Conservation (phyloP, 2,329 filamentous ascomycete genomes). For the Talaromyces sp. region DNA sequence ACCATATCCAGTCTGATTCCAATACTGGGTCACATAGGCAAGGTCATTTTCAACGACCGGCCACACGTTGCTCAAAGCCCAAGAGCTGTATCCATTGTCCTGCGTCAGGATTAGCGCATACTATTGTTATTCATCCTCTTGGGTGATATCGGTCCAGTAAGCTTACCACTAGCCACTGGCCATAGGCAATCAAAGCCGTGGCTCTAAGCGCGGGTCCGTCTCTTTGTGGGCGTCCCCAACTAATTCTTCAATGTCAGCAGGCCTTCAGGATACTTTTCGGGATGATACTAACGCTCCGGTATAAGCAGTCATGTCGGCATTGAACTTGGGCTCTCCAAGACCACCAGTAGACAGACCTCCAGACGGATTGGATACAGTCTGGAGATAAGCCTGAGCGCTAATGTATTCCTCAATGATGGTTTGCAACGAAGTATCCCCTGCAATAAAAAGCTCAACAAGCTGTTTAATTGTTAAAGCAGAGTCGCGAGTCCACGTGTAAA, state of each 20-base stretch:
- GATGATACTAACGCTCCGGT: constrained; percentile 50
- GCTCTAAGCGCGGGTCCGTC: constrained; percentile 34
- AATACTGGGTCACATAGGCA: constrained; percentile 69
- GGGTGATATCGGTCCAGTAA: background rate
- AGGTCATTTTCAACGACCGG: constrained; percentile 72
- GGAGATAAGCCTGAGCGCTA: constrained; percentile 61
- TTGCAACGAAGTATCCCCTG: constrained; percentile 58
- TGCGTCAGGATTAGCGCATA: constrained; percentile 3
- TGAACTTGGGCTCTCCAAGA: constrained; percentile 70
- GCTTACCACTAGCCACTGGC: constrained; percentile 61
- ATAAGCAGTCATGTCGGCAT: constrained; percentile 59
- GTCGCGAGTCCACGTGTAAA: constrained; percentile 74
- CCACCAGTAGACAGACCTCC: constrained; percentile 52
- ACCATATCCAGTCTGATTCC: constrained; percentile 59
- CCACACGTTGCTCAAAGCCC: constrained; percentile 49
- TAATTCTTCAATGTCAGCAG: background rate
- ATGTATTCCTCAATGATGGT: constrained; percentile 66
- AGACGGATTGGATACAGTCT: constrained; percentile 65
- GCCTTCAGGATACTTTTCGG: background rate
- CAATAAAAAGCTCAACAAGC: constrained; percentile 65
- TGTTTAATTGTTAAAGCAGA: constrained; percentile 66
- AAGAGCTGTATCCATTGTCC: constrained; percentile 52
- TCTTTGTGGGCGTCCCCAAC: constrained; percentile 68
- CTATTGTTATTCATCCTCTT: background rate
- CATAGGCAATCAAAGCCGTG: constrained; percentile 34